phyloP scores from a whole-genome alignment of 2,329 filamentous ascomycete species.

The Penicillium sp. region DNA sequence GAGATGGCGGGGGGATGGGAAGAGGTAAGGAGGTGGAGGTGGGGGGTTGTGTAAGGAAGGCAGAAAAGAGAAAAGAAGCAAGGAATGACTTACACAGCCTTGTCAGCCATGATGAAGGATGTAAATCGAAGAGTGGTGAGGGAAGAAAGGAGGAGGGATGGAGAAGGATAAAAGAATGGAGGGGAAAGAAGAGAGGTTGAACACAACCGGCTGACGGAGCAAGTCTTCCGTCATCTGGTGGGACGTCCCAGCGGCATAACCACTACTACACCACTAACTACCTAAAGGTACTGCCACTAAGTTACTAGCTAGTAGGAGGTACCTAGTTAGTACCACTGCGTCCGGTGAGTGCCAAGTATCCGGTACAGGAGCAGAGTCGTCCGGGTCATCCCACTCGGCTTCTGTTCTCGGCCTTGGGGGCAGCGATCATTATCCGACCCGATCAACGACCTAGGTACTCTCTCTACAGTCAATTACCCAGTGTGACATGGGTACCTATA shows the following conservation, averaged over 20 bases:
- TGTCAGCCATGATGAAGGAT: slow-evolving; percentile 45
- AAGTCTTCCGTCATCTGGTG: slow-evolving; percentile 42
- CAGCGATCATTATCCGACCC: slow-evolving; percentile 22
- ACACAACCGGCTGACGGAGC: slow-evolving; percentile 38
- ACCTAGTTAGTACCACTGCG: slow-evolving; percentile 13
- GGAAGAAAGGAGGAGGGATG: slow-evolving; percentile 22
- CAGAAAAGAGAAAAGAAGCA: slow-evolving; percentile 6
- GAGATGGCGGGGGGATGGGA: slow-evolving; percentile 8
- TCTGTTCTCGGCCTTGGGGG: slow-evolving; percentile 15
- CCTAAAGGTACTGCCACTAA: no score
- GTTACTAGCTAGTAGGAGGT: no score
- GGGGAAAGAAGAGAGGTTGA: slow-evolving; percentile 28
- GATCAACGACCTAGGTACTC: slow-evolving; percentile 7
- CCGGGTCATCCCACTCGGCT: slow-evolving; percentile 29
- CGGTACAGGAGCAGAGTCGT: slow-evolving; percentile 42
- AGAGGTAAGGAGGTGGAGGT: not conserved
- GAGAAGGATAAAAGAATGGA: slow-evolving; percentile 30
- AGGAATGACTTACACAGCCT: slow-evolving; percentile 50
- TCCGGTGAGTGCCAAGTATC: slow-evolving; percentile 28
- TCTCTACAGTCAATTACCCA: no score
- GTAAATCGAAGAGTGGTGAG: slow-evolving; percentile 18
- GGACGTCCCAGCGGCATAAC: slow-evolving; percentile 29
- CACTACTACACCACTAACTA: no score
- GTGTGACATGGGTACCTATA: not conserved
- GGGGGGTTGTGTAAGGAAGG: not conserved